A percentile compares a stretch with the other conserved stretches of the same genome.
Evolutionary conservation across 2,329 filamentous ascomycete genomes (phyloP).

Genomic region (Biscogniauxia marginata): DNA sequence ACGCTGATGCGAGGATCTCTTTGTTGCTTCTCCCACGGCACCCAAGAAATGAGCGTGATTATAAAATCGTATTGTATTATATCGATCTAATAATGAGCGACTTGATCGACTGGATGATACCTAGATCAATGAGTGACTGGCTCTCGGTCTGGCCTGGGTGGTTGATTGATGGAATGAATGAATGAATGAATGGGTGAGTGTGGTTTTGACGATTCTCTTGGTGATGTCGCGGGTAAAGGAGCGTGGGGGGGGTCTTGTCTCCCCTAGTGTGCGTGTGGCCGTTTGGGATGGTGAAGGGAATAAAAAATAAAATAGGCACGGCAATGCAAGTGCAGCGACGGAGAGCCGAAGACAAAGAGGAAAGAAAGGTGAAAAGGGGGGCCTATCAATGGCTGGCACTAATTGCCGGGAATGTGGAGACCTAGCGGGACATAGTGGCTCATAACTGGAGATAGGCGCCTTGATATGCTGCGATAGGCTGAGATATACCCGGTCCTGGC

Average conservation of each 20-base stretch:
- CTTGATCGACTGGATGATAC: neutral
- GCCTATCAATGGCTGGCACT: neutral
- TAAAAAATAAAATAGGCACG: neutral
- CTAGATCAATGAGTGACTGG: neutral
- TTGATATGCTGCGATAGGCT: neutral
- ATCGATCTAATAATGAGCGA: neutral
- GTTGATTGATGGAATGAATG: neutral
- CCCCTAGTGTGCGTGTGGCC: neutral
- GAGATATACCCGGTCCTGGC: neutral
- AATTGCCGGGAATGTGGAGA: neutral
- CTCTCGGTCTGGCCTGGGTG: neutral
- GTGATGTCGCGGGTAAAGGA: neutral
- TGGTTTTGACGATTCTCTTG: neutral
- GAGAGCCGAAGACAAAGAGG: neutral
- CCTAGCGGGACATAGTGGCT: neutral
- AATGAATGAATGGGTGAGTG: neutral
- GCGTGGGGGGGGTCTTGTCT: neutral
- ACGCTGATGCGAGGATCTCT: neutral
- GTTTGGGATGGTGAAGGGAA: neutral
- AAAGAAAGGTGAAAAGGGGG: neutral
- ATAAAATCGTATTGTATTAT: constrained; percentile 1
- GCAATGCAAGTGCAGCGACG: neutral
- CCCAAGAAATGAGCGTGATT: constrained; percentile 3
- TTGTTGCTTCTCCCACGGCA: neutral
- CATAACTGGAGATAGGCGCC: neutral